Evolutionary conservation across 2,329 filamentous ascomycete species (phyloP), one percentile per base, ranked within the genome.

Genomic region (Paecilomyces sp.): DNA sequence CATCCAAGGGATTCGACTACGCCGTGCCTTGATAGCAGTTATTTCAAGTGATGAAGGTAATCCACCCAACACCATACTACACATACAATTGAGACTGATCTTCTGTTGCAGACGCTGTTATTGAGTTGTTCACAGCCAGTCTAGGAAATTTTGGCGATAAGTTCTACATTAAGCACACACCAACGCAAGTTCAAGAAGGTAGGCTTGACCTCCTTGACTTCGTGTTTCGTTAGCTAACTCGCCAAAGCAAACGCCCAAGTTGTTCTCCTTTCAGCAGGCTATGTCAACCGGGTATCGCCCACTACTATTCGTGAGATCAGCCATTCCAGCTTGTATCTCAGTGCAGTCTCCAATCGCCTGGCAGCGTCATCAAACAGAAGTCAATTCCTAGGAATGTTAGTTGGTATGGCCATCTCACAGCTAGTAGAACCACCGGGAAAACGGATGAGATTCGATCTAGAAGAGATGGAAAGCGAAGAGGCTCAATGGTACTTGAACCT

Each of bases 121-220:
- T 60, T 18, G 63, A 67, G 15, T 90, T 36, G 71, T 93, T 59
- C 85, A 92, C 67, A 28, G 90, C 86, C 68, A 84, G 82, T 55
- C 77, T 96, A 55, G 79, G 79, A 47, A 84, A 88, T 55, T 96
- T 97, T 72, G 90, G 91, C 0, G 92, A 97, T 67, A 85, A 89
- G 56, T 79, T 97, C 11, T 96, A 92, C 68, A 91, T 97, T 66
- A 89, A 86, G 60, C 92, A 97, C 73, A 85, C 89, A 0, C 88
- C 92, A 4, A 84, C 89, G n/a, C 70, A 94, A 47, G 89, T 92
- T 68, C 94, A 99, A 81, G 91, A 97, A 82, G 88, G 91, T 90
- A 76, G 66, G 75, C 61, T 25, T 30, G 52, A 11, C 22, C 12
- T 53, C 31, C 33, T 12, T 22, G 33, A 31, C 3, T 18, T 12